Conservation (phyloP, 2,329 filamentous ascomycete species). For the Calcarisporium arbuscula region DNA sequence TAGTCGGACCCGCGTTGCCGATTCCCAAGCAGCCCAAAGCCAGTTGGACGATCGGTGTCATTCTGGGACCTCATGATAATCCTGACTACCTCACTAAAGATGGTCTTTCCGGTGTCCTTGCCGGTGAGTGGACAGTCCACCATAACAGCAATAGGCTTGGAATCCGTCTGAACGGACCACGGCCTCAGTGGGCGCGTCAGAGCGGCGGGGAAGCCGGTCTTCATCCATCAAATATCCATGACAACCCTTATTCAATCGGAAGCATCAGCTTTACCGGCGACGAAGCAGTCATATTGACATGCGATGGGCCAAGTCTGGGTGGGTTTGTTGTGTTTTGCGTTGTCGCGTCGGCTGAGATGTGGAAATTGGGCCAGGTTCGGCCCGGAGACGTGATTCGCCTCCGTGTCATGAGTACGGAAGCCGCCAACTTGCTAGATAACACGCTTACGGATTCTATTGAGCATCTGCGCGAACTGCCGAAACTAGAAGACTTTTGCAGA, state of each 20-base stretch:
- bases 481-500: neutral
- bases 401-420: slow-evolving; percentile 19
- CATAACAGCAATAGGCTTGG: slow-evolving; percentile 35
- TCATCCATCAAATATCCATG: slow-evolving; percentile 36
- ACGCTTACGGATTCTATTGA: slow-evolving; percentile 16
- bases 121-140: slow-evolving; percentile 29
- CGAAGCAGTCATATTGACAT: slow-evolving; percentile 30
- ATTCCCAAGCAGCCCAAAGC: slow-evolving; percentile 19
- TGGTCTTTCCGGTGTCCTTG: slow-evolving; percentile 23
- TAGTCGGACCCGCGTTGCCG: slow-evolving; percentile 7
- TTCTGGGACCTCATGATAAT: slow-evolving; percentile 32
- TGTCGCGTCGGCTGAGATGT: slow-evolving; percentile 31
- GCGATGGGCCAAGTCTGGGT: slow-evolving; percentile 34
- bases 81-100: slow-evolving; percentile 29
- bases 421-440: slow-evolving; percentile 17
- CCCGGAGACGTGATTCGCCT: slow-evolving; percentile 32
- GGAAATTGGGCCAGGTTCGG: slow-evolving; percentile 34
- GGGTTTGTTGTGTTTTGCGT: slow-evolving; percentile 34
- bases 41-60: slow-evolving; percentile 24
- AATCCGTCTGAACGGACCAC: slow-evolving; percentile 30
- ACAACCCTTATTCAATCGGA: slow-evolving; percentile 32
- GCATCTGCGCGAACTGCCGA: slow-evolving; percentile 8
- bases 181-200: slow-evolving; percentile 28
- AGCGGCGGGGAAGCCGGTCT: slow-evolving; percentile 31
- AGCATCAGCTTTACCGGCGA: slow-evolving; percentile 37